phyloP scores from a whole-genome alignment of 1,284 basidiomycete genomes.

The Malassezia sp. region DNA sequence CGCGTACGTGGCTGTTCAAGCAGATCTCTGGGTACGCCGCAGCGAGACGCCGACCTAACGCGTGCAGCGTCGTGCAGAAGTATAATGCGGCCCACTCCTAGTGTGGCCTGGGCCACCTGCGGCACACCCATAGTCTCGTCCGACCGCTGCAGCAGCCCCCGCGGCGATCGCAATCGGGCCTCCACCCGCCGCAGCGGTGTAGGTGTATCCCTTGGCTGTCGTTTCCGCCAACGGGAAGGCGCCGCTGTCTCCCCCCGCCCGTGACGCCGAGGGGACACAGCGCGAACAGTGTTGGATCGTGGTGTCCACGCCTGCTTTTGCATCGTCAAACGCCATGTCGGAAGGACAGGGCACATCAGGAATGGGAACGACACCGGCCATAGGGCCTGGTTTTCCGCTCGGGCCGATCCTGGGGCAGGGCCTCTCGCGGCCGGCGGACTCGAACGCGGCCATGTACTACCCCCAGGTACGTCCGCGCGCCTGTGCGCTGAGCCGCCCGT shows the following conservation, averaged over 20 bases:
- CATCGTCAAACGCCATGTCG: conserved; percentile 7
- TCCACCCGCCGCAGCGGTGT: no score
- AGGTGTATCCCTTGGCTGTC: no score
- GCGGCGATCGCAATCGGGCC: no score
- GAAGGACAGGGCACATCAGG: conserved; percentile 6
- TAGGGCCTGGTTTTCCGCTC: conserved; percentile 10
- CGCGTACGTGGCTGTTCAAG: conserved; percentile 54
- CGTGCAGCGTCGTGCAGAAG: conserved; percentile 15
- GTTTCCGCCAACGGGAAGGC: no score
- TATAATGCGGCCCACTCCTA: conserved; percentile 18
- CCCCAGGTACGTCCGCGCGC: conserved; percentile 8
- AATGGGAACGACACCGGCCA: conserved; percentile 8
- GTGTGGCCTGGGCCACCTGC: conserved; percentile 2
- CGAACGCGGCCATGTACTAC: conserved; percentile 17
- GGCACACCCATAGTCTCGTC: no score
- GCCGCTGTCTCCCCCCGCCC: no score
- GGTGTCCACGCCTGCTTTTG: no score
- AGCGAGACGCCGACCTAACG: no score
- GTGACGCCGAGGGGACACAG: no score
- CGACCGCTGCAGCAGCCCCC: no score
- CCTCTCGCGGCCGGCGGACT: conserved; percentile 8
- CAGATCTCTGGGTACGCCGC: conserved; percentile 48
- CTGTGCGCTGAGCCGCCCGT: no score
- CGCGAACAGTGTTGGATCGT: no score
- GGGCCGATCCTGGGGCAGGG: conserved; percentile 9